A percentile compares a stretch with the other conserved stretches of the same genome.
phyloP scores from a whole-genome alignment of 768 basidiomycete species.

The Cubamyces sp. region DNA sequence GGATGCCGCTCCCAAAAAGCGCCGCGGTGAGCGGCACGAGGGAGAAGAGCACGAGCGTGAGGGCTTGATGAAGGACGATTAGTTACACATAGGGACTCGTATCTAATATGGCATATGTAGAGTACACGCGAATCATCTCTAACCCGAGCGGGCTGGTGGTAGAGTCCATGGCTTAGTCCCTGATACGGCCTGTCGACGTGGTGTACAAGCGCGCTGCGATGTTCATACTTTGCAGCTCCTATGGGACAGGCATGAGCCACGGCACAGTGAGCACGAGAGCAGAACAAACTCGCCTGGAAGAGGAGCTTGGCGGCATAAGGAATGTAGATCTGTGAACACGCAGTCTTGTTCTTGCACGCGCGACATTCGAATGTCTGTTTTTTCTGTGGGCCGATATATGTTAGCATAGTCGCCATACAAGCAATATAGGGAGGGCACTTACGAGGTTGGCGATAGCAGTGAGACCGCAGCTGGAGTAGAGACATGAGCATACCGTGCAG shows the following conservation, averaged over 20 bases:
- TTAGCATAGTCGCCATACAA: conserved; percentile 3
- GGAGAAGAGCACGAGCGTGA: conserved; percentile 61
- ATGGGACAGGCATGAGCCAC: not conserved
- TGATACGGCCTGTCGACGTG: conserved; percentile 83
- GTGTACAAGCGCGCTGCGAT: conserved; percentile 88
- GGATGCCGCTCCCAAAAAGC: conserved; percentile 53
- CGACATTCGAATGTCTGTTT: conserved; percentile 99
- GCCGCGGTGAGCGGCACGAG: conserved; percentile 45
- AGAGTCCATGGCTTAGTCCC: conserved; percentile 49
- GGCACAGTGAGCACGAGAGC: not conserved
- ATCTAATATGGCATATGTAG: conserved; percentile 35
- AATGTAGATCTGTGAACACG: conserved; percentile 87
- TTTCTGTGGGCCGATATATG: conserved; percentile 55
- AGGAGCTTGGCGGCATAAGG: conserved; percentile 97
- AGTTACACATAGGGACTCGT: conserved; percentile 36
- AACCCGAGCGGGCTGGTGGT: conserved; percentile 19
- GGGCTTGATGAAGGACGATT: conserved; percentile 57
- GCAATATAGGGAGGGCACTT: conserved; percentile 37
- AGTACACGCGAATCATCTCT: conserved; percentile 40
- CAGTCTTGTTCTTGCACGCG: conserved; percentile 96
- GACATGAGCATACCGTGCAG: conserved; percentile 18
- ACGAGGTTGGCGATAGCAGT: conserved; percentile 97
- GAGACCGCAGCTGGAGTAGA: conserved; percentile 74
- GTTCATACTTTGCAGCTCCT: conserved; percentile 97
- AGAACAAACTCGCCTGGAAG: conserved; percentile 71